A percentile compares a stretch with the other conserved stretches of the same genome.
These are phyloP conservation scores for Septoria linicola DNA, from an alignment of 2,329 filamentous ascomycete species.

Conservation along the genomic window DNA sequence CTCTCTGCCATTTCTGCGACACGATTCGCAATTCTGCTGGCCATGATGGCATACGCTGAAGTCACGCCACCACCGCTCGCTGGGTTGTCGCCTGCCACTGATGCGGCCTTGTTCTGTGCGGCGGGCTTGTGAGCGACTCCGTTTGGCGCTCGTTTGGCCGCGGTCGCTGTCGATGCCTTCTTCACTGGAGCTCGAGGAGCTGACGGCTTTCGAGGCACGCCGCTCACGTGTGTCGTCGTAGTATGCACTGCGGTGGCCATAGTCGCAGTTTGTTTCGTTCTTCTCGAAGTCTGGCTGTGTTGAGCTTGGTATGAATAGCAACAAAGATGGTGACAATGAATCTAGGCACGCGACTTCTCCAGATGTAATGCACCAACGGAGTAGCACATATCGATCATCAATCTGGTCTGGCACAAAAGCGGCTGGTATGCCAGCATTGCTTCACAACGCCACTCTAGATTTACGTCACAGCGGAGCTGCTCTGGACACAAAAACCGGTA, in stretches of 20 bases:
- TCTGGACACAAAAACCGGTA: constrained; percentile 9
- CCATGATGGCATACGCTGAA: constrained; percentile 54
- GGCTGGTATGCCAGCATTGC: constrained; percentile 11
- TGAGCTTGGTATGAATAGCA: neutral
- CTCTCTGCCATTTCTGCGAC: constrained; percentile 55
- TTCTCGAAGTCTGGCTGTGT: neutral
- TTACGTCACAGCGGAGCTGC: constrained; percentile 15
- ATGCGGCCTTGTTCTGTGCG: constrained; percentile 36
- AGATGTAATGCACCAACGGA: constrained; percentile 4
- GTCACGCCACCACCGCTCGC: constrained; percentile 32
- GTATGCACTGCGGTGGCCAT: constrained; percentile 28
- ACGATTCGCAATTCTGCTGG: constrained; percentile 50
- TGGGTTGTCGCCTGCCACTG: constrained; percentile 35
- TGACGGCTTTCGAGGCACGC: constrained; percentile 29
- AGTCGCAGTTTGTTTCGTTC: constrained; percentile 1
- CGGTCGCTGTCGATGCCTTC: constrained; percentile 12
- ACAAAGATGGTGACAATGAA: neutral
- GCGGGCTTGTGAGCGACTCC: constrained; percentile 29
- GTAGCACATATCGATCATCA: neutral
- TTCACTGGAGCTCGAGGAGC: constrained; percentile 25
- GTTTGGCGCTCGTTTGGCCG: constrained; percentile 22
- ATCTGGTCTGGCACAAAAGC: neutral
- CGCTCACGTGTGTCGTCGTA: constrained; percentile 27
- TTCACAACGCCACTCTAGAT: constrained; percentile 4
- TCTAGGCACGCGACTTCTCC: constrained; percentile 6